Base-by-base conservation (phyloP, 306 rosid genomes). In the Argentina anserina region DNA sequence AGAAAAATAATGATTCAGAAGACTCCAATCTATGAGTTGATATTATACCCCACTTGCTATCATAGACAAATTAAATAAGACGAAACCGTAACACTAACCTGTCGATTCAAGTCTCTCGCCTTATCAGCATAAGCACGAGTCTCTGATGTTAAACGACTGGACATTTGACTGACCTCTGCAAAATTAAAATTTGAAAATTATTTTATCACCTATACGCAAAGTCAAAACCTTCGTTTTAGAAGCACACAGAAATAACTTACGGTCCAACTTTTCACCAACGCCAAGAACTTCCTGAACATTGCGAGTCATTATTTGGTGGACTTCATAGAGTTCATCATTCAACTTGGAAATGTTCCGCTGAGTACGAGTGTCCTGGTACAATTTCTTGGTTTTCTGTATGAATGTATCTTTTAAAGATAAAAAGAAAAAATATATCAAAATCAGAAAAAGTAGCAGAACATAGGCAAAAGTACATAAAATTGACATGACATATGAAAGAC, bases 271-370 rank as follows among this genome's bases (percentile, higher is more conserved):
- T 88, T 95, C 97, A 62, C 99, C 99, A 74, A 95, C 99, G 80
- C 99, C 99, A 76, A 95, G 96, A 83, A 95, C 97, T 79, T 95
- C 99, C 86, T 91, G 99, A 83, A 95, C 99, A 86, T 95, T 95
- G 25, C 99, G 97, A 58, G 99, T 95, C 97, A 95, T 91, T 74
- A 95, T 90, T 84, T 91, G 99, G 81, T 95, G 97, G 82, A 95
- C 99, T 86, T 95, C 99, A 74, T 91, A 95, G 41, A 95, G 97
- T 78, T 95, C 99, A 82, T 95, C 99, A 69, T 91, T 95, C 89
- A 95, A 84, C 84, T 95, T 95, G 28, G 97, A 85, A 86, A 95
- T 90, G 85, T 95, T 95, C 68, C 99, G 91, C 82, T 91, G 99
- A 68, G 97, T 91, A 67, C 81, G 96, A 65, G 97, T 91, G 82